Evolutionary conservation across 345 rosid genomes (phyloP), one percentile per base, ranked within the genome.

Genomic region (Corchorus capsularis): DNA sequence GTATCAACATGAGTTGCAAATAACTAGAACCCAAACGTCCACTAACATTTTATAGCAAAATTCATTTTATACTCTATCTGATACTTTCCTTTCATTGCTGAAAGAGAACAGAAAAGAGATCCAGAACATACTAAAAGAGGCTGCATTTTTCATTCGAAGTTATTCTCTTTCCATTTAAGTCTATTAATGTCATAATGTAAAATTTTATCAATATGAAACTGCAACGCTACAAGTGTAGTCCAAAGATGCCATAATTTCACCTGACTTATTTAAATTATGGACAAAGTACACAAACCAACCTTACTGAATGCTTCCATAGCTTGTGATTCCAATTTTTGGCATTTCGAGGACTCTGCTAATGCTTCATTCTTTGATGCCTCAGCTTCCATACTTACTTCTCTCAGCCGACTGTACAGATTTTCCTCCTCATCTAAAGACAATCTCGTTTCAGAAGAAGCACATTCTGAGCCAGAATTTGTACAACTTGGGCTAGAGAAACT

Each of bases 261-360:
- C 17, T 2, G 35, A 32, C 19, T 46, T 1, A 66, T 66, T 66
- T 53, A 19, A 66, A 66, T 45, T 8, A 45, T 45, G 17, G 45
- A 6, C 68, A 39, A 43, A 54, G 45, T 39, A 43, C 27, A 20
- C 22, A 64, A 72, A 63, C 50, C 16, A 81, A 91, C 93, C 97
- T 83, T 90, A 72, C 81, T 63, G 71, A 84, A 71, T 50, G 83
- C 82, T 84, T 87, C 82, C 59, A 86, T 41, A 78, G 88, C 88
- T 60, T 86, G 79, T 12, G 37, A 47, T 79, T 92, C 97, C 84
- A 81, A 49, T 46, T 45, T 83, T 80, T 56, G 69, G 74, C 85
- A 5, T 73, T 60, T 79, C 63, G 81, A 61, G 19, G 80, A 49
- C 78, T 86, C 89, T 57, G 55, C 67, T 75, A 63, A 71, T 46